Evolutionary conservation across 2,329 filamentous ascomycete species (phyloP).

Genomic region (Fusarium circinatum): DNA sequence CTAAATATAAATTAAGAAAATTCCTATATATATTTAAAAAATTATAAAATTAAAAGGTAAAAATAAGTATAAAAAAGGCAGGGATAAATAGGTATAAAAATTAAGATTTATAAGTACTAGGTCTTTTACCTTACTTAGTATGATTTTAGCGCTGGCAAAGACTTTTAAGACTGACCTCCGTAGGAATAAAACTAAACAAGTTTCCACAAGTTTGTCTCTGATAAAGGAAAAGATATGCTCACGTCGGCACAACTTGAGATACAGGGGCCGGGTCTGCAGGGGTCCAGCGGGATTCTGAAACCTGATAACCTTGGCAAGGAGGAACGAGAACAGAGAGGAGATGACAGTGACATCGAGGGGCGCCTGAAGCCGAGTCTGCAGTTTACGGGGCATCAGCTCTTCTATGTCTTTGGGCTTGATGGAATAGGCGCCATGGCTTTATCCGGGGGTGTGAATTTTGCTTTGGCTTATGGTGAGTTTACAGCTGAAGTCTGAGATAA

Average conservation of each 20-base stretch:
- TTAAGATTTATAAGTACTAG: no score
- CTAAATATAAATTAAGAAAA: no score
- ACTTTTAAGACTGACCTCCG: no score
- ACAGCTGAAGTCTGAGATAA: background rate
- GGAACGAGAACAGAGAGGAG: constrained; percentile 10
- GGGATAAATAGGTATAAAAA: no score
- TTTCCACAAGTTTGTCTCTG: background rate
- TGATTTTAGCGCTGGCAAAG: no score
- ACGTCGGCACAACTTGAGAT: constrained; percentile 38
- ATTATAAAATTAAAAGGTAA: no score
- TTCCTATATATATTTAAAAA: no score
- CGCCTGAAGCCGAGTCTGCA: constrained; percentile 51
- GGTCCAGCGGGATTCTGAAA: constrained; percentile 15
- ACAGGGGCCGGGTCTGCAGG: constrained; percentile 22
- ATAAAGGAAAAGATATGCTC: constrained; percentile 23
- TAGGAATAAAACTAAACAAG: background rate
- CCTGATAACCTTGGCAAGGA: constrained; percentile 20
- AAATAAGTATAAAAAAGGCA: no score
- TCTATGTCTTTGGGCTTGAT: constrained; percentile 61
- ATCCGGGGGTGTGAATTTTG: constrained; percentile 63
- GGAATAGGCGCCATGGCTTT: constrained; percentile 59
- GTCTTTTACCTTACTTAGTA: no score
- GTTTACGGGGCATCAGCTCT: constrained; percentile 57
- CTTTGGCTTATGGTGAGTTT: constrained; percentile 59
- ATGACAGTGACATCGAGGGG: constrained; percentile 18